Evolutionary conservation across 768 basidiomycete species (phyloP).

Genomic region (Tylopilus felleus): DNA sequence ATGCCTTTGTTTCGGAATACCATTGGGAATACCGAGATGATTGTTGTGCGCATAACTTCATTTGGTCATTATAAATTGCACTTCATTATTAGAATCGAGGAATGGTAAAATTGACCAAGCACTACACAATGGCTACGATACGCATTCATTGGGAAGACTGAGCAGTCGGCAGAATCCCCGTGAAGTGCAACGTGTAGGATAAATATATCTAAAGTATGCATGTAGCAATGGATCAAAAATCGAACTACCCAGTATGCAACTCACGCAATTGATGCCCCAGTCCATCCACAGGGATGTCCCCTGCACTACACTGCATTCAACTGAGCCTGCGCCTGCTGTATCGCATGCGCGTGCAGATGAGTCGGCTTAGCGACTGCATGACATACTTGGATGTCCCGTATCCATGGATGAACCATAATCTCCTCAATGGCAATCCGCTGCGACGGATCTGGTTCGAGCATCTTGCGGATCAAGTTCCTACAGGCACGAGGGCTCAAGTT

Average conservation of each 20-base stretch:
- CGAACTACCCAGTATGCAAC: neutral
- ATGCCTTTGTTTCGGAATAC: conserved; percentile 11
- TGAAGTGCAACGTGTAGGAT: conserved; percentile 11
- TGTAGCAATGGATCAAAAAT: conserved; percentile 3
- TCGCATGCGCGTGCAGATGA: conserved; percentile 70
- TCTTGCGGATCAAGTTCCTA: conserved; percentile 77
- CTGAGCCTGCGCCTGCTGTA: conserved; percentile 55
- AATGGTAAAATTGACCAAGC: conserved; percentile 17
- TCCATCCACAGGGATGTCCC: neutral
- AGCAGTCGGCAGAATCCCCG: conserved; percentile 4
- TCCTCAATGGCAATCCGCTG: conserved; percentile 74
- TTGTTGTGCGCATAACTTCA: neutral
- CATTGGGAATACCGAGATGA: neutral
- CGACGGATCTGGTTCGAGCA: conserved; percentile 95
- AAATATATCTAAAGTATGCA: conserved; percentile 20
- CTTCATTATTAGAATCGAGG: conserved; percentile 5
- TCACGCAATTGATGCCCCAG: neutral
- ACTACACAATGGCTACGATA: conserved; percentile 19
- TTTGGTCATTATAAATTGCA: neutral
- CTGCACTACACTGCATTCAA: conserved; percentile 15
- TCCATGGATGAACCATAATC: conserved; percentile 74
- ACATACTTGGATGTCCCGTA: conserved; percentile 80
- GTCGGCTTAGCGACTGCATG: conserved; percentile 57
- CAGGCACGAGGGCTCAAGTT: conserved; percentile 87
- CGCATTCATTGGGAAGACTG: conserved; percentile 7